Conservation (phyloP, 2,329 filamentous ascomycete species). For the Rhinocladiella mackenziei region DNA sequence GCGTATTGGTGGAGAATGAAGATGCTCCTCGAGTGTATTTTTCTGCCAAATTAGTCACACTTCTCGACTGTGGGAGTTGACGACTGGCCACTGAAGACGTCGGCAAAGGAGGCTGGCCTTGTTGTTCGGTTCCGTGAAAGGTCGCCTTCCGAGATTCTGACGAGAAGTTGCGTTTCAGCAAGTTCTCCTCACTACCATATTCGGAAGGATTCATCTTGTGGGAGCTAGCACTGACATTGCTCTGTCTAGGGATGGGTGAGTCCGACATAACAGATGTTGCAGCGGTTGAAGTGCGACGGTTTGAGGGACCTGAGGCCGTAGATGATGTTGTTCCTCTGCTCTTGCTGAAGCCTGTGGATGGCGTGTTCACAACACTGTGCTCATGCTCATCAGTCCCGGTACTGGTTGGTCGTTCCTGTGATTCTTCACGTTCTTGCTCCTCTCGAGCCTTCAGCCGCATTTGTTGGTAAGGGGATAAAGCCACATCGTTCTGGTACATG, state of each 20-base stretch:
- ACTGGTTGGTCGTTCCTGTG: slow-evolving; percentile 40
- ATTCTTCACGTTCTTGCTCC: slow-evolving; percentile 39
- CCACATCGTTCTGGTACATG: slow-evolving; percentile 83
- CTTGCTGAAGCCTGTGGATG: slow-evolving; percentile 62
- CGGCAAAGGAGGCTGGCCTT: slow-evolving; percentile 22
- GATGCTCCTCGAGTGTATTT: slow-evolving; percentile 38
- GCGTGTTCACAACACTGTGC: slow-evolving; percentile 35
- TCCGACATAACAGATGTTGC: slow-evolving; percentile 87
- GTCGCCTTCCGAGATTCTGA: slow-evolving; percentile 20
- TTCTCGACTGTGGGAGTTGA: slow-evolving; percentile 43
- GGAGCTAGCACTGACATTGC: slow-evolving; percentile 18
- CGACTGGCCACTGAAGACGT: slow-evolving; percentile 21
- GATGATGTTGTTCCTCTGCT: slow-evolving; percentile 83
- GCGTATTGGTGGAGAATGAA: slow-evolving; percentile 31
- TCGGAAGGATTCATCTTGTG: slow-evolving; percentile 15
- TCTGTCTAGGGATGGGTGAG: slow-evolving; percentile 34
- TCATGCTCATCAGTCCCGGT: slow-evolving; percentile 23
- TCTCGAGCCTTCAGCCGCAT: slow-evolving; percentile 56
- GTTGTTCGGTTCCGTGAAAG: slow-evolving; percentile 6
- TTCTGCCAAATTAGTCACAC: slow-evolving; percentile 64
- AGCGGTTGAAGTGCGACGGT: slow-evolving; percentile 74
- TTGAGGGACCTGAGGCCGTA: slow-evolving; percentile 67
- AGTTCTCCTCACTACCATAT: slow-evolving; percentile 17
- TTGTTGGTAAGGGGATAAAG: slow-evolving; percentile 76
- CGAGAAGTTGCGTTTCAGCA: slow-evolving; percentile 17